Conservation (phyloP, 2,329 filamentous ascomycete species). For the Sporothrix curviconia region DNA sequence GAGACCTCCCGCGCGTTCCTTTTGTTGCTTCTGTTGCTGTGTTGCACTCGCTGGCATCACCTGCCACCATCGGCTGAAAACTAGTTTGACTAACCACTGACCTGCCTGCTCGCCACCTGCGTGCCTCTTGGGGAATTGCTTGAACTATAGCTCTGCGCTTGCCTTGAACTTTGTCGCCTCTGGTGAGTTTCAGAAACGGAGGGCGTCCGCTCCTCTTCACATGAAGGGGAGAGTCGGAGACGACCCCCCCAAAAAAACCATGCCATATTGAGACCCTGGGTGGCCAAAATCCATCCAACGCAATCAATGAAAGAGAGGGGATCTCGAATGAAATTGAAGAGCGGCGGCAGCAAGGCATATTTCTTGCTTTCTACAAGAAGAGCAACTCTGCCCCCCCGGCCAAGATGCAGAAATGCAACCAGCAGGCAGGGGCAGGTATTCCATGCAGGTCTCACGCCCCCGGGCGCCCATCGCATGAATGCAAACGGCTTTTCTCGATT, state of each 20-base stretch:
- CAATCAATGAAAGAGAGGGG: slow-evolving; percentile 4
- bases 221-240: background rate
- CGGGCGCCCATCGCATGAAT: background rate
- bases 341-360: slow-evolving; percentile 5
- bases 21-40: background rate
- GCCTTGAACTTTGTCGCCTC: slow-evolving; percentile 87
- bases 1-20: background rate
- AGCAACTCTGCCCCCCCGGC: background rate
- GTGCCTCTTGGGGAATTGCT: background rate
- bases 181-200: slow-evolving; percentile 58
- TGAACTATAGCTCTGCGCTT: slow-evolving; percentile 58
- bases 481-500: background rate
- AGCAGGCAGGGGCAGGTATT: slow-evolving; percentile 7
- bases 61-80: background rate
- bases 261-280: background rate
- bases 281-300: slow-evolving; percentile 1
- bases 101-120: slow-evolving; percentile 4
- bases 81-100: slow-evolving; percentile 11
- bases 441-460: background rate
- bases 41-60: background rate
- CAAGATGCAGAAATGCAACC: background rate
- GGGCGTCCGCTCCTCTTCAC: slow-evolving; percentile 29
- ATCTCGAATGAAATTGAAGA: slow-evolving; percentile 10
- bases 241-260: background rate
- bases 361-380: background rate